A percentile compares a stretch with the other conserved stretches of the same genome.
These are phyloP conservation scores for Fraxinus ornus DNA, from an alignment of 305 asterid species.

Conservation along the genomic window DNA sequence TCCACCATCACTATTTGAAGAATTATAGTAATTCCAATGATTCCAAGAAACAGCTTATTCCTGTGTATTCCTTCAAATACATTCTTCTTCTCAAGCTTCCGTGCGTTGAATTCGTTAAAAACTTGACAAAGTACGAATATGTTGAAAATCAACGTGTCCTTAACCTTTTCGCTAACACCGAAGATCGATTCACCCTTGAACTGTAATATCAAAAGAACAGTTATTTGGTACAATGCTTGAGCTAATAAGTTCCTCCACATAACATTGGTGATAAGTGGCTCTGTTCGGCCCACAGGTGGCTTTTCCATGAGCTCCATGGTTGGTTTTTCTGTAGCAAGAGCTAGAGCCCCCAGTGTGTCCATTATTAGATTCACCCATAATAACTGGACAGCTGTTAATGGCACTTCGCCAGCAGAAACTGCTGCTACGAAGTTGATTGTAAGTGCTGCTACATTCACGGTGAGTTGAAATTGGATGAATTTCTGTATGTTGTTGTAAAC, in stretches of 20 bases:
- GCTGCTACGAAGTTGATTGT: conserved; percentile 19
- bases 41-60: conserved; percentile 16
- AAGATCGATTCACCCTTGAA: conserved; percentile 13
- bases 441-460: conserved; percentile 19
- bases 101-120: conserved; percentile 18
- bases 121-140: conserved; percentile 22
- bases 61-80: conserved; percentile 21
- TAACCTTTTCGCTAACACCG: background rate
- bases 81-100: conserved; percentile 23
- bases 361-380: conserved; percentile 21
- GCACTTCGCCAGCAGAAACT: conserved; percentile 5
- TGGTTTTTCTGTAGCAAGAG: conserved; percentile 25
- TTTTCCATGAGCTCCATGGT: conserved; percentile 2
- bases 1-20: conserved; percentile 27
- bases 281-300: conserved; percentile 12
- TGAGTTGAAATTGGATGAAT: conserved; percentile 40
- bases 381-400: conserved; percentile 19
- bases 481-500: conserved; percentile 37
- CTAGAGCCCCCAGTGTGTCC: conserved; percentile 21
- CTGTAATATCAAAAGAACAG: background rate
- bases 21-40: conserved; percentile 10
- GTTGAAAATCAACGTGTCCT: conserved; percentile 21
- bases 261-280: conserved; percentile 22
- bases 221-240: conserved; percentile 23
- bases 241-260: conserved; percentile 31